Evolutionary conservation across 1,284 basidiomycete genomes (phyloP), one percentile per base, ranked within the genome.

Genomic region (Pascua sp.): DNA sequence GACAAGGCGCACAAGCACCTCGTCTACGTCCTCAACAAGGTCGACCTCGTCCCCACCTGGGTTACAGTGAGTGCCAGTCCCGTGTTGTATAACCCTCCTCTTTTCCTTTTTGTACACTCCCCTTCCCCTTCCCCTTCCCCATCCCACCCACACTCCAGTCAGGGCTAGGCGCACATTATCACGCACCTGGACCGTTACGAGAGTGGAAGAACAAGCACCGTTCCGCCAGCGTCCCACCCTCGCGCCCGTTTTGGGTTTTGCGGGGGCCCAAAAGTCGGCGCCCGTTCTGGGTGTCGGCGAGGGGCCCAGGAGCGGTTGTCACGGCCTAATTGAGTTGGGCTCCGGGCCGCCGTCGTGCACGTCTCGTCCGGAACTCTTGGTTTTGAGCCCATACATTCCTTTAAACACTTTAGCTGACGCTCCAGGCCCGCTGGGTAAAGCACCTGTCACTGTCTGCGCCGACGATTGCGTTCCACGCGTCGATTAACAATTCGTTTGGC

Each of bases 1-100:
- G 95, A 98, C 78, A 98, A 97, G 79, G 84, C 91, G 16, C 92
- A 96, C 80, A 98, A 98, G 79, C 94, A 98, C 75, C 85, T 99
- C 59, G 91, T 98, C 15, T 87, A 96, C 61, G 84, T 99, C 49
- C 86, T 99, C 67, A 99, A 99, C 83, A 99, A 99, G 81, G 96
- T 96, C 73, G 95, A 98, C 78, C 80, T 98, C 50, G 94, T 98
- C 10, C 96, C 95, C 7, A 97, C 91, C 66, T 99, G 96, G 96
- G 95, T 97, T 46, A 97, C 95, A 37, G 94, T 96, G 79, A 80
- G 91, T 84, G 42, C 24, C 24, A 32, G 24, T 47, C 41, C 44
- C 8, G 2, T 37, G 8, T 42, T 49, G 32, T 42, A 39, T 40
- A 18, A 18, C 51, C 24, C 24, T 7, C 24, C 24, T 15, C 9